Conservation (phyloP, 148 eudicot species). For the Talinum fruticosum region DNA sequence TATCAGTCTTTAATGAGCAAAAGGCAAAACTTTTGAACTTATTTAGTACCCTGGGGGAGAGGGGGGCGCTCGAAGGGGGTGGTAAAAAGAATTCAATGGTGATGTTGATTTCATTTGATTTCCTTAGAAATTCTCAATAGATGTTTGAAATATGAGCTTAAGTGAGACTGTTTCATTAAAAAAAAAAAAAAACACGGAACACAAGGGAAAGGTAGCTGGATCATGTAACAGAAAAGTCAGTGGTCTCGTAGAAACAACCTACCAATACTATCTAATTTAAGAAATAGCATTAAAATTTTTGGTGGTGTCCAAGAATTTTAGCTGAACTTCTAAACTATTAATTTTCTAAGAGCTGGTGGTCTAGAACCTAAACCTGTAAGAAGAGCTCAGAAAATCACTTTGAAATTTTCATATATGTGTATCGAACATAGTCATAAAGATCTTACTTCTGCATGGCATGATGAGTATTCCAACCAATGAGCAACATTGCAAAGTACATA, state of each 20-base stretch:
- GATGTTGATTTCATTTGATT: background rate
- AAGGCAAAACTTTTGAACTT: too few relatives aligned
- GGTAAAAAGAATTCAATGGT: too few relatives aligned
- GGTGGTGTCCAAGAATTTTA: background rate
- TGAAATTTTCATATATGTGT: background rate
- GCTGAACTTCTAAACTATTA: background rate
- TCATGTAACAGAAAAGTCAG: background rate
- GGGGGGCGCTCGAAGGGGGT: too few relatives aligned
- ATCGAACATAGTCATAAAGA: background rate
- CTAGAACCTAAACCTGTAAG: background rate
- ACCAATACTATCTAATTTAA: background rate
- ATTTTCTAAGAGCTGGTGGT: background rate
- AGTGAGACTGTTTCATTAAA: background rate
- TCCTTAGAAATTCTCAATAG: too few relatives aligned
- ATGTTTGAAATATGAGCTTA: too few relatives aligned
- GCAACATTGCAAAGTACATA: constrained; percentile 88
- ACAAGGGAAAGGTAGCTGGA: background rate
- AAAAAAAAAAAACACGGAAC: too few relatives aligned
- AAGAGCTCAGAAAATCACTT: background rate
- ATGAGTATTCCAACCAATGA: constrained; percentile 78
- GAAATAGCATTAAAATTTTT: background rate
- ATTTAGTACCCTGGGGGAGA: too few relatives aligned
- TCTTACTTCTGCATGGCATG: constrained; percentile 68
- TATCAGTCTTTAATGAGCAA: background rate
- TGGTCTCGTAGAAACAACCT: background rate